Evolutionary conservation across 257 asterid genomes (phyloP).

Genomic region (Ilex aquifolium): DNA sequence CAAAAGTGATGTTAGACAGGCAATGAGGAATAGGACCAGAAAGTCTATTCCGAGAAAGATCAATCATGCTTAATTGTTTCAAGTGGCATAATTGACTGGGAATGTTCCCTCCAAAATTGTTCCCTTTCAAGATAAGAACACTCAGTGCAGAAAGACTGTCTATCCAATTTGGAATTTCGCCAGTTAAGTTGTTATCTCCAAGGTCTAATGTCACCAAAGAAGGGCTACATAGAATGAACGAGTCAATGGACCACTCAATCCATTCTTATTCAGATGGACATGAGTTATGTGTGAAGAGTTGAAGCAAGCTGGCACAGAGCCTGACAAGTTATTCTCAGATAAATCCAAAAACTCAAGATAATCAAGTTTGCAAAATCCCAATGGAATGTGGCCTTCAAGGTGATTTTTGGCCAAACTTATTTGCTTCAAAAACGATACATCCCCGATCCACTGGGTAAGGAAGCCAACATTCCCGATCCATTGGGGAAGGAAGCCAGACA

Average conservation of each 20-base stretch:
- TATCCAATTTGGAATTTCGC: slow-evolving; percentile 7
- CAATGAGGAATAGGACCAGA: slow-evolving; percentile 5
- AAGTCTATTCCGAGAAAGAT: slow-evolving; percentile 8
- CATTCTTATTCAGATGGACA: too few species aligned
- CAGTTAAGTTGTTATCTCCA: slow-evolving; percentile 2
- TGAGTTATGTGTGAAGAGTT: too few species aligned
- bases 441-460: too few species aligned
- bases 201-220: background rate
- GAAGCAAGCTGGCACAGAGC: too few species aligned
- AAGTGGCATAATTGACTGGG: slow-evolving; percentile 2
- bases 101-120: slow-evolving; percentile 6
- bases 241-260: too few species aligned
- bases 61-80: background rate
- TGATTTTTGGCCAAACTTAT: too few species aligned
- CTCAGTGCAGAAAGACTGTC: background rate
- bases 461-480: too few species aligned
- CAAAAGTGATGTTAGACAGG: slow-evolving; percentile 1
- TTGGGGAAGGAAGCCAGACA: too few species aligned
- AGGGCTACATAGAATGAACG: background rate
- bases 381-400: too few species aligned
- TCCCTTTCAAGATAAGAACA: background rate
- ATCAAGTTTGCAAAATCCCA: too few species aligned
- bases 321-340: background rate
- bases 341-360: slow-evolving; percentile 4
- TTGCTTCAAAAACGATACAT: too few species aligned